A percentile compares a stretch with the other conserved stretches of the same genome.
phyloP scores from a whole-genome alignment of 805 yeast species.

The Saturnispora saitoi region DNA sequence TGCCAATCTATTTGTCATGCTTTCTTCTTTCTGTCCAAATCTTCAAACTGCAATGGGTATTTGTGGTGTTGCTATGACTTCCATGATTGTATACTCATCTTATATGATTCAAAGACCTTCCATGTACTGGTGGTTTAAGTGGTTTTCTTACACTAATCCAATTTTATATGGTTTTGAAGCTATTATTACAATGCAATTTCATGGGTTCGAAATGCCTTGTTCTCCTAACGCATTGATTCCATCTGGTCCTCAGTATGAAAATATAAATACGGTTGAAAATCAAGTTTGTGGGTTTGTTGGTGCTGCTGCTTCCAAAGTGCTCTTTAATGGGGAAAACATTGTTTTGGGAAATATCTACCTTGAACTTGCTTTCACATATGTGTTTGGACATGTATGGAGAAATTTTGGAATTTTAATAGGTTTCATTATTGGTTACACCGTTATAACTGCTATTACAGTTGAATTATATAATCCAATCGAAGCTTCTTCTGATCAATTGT shows the following conservation, averaged over 20 bases:
- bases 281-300: conserved; percentile 47
- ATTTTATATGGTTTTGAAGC: conserved; percentile 42
- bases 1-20: conserved; percentile 42
- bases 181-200: conserved; percentile 50
- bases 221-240: conserved; percentile 38
- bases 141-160: conserved; percentile 45
- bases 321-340: conserved; percentile 22
- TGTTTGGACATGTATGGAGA: conserved; percentile 64
- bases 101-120: conserved; percentile 50
- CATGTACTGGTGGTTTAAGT: conserved; percentile 56
- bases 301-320: conserved; percentile 26
- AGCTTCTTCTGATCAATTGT: conserved; percentile 28
- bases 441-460: conserved; percentile 21
- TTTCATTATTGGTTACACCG: conserved; percentile 34
- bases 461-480: conserved; percentile 25
- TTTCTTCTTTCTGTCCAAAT: conserved; percentile 42
- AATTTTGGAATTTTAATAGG: conserved; percentile 51
- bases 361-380: conserved; percentile 39
- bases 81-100: conserved; percentile 53
- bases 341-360: conserved; percentile 49
- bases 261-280: conserved; percentile 27
- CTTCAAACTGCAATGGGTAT: conserved; percentile 51
- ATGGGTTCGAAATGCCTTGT: conserved; percentile 45
- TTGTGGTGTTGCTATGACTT: conserved; percentile 47
- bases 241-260: conserved; percentile 44